phyloP scores from a whole-genome alignment of 768 basidiomycete genomes.

The Tulasnella sp. region DNA sequence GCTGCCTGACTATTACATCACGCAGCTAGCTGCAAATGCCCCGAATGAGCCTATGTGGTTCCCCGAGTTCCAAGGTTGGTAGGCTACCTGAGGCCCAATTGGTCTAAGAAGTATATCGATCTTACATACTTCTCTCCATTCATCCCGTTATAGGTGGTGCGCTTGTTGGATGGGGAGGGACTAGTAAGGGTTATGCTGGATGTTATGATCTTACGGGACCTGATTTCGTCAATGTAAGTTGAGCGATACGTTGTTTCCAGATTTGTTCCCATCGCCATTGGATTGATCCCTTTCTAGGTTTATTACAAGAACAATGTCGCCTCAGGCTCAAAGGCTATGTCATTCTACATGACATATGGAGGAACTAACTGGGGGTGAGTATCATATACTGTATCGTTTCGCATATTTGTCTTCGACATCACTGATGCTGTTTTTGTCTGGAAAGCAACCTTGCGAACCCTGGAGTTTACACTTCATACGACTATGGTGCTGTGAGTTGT shows the following conservation, averaged over 20 bases:
- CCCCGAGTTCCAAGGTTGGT: constrained; percentile 65
- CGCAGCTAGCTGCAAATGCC: constrained; percentile 36
- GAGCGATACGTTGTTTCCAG: background rate
- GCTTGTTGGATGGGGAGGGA: constrained; percentile 24
- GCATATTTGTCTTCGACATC: constrained; percentile 20
- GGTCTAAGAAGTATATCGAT: background rate
- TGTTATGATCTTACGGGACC: constrained; percentile 22
- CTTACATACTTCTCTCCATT: too few relatives aligned
- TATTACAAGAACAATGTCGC: constrained; percentile 23
- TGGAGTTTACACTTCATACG: constrained; percentile 18
- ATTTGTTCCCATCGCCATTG: constrained; percentile 14
- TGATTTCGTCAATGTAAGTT: constrained; percentile 23
- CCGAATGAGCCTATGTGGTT: constrained; percentile 54
- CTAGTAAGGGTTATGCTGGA: constrained; percentile 21
- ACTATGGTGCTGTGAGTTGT: constrained; percentile 21
- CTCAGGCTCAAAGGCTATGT: constrained; percentile 19
- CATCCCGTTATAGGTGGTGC: constrained; percentile 21
- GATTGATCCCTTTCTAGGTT: background rate
- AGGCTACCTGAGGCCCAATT: background rate
- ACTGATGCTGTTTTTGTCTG: too few relatives aligned
- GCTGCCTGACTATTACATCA: constrained; percentile 50
- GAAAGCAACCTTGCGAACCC: too few relatives aligned
- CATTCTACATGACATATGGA: constrained; percentile 23
- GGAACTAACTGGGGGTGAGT: constrained; percentile 26
- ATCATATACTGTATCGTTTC: constrained; percentile 22